A percentile compares a stretch with the other conserved stretches of the same genome.
Evolutionary conservation across 73 alveolate species (phyloP).

Genomic region (Durusdinium trenchii): DNA sequence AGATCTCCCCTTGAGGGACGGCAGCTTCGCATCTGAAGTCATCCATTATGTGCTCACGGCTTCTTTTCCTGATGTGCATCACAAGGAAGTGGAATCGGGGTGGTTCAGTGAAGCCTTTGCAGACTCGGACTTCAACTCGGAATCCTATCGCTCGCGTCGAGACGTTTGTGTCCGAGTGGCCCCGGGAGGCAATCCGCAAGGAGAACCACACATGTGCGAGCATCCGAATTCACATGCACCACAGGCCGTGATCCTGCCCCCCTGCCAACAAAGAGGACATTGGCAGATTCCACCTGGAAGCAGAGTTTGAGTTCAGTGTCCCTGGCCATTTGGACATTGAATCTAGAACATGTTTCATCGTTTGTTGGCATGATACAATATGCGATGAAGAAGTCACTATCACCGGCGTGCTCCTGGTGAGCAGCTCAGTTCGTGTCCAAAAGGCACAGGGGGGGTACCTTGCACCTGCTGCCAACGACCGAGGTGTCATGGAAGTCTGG

Average conservation of each 20-base stretch:
- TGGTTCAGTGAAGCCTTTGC: background rate
- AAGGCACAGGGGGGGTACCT: background rate
- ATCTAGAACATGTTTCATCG: background rate
- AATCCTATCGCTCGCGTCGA: background rate
- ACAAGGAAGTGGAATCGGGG: conserved; percentile 9
- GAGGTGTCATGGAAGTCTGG: background rate
- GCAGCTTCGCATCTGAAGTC: conserved; percentile 26
- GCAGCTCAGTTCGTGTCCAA: background rate
- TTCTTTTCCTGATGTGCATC: background rate
- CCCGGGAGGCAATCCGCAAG: conserved; percentile 6
- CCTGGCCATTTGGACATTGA: conserved; percentile 42
- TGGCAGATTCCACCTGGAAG: background rate
- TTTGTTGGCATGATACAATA: background rate
- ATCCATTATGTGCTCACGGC: background rate
- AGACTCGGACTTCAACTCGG: conserved; percentile 33
- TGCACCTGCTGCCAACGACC: background rate
- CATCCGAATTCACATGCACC: background rate
- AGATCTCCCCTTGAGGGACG: conserved; percentile 38
- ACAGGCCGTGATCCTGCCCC: background rate
- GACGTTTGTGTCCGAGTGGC: conserved; percentile 16
- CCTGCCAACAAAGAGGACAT: background rate
- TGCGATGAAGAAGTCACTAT: conserved; percentile 22
- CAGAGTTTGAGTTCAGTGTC: conserved; percentile 26
- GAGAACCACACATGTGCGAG: background rate
- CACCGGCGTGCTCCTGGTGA: conserved; percentile 20